Evolutionary conservation across 2,329 filamentous ascomycete genomes (phyloP).

Genomic region (Tetracladium maxilliforme): DNA sequence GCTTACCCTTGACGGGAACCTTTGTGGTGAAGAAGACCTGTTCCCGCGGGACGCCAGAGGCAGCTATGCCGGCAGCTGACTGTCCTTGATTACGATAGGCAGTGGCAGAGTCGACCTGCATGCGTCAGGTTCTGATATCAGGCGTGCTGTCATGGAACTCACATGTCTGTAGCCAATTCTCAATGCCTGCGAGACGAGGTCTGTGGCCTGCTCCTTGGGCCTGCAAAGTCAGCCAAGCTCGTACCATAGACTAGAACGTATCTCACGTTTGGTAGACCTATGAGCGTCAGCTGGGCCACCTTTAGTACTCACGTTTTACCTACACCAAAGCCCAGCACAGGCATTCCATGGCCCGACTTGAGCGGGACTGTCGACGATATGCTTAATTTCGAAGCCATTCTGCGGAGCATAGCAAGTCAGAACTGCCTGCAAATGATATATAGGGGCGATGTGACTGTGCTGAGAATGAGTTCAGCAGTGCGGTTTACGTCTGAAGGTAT

Average conservation of each 20-base stretch:
- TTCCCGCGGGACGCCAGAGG: slow-evolving; percentile 32
- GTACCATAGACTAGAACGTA: no score
- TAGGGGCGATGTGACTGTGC: no score
- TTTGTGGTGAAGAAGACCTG: slow-evolving; percentile 50
- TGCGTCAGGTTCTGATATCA: slow-evolving; percentile 2
- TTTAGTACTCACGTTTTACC: slow-evolving; percentile 9
- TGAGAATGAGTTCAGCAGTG: no score
- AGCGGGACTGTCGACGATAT: no score
- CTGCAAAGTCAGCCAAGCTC: slow-evolving; percentile 2
- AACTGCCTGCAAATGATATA: no score
- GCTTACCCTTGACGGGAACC: slow-evolving; percentile 28
- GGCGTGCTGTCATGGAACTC: slow-evolving; percentile 5
- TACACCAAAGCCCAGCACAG: slow-evolving; percentile 42
- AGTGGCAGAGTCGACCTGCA: slow-evolving; percentile 39
- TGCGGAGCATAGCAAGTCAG: no score
- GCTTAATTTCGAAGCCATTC: no score
- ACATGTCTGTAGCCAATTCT: slow-evolving; percentile 41
- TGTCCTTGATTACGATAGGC: slow-evolving; percentile 42
- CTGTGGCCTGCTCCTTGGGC: slow-evolving; percentile 5
- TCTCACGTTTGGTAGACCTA: slow-evolving; percentile 24
- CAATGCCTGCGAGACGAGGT: slow-evolving; percentile 32
- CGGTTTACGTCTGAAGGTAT: no score
- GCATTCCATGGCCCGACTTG: slow-evolving; percentile 46
- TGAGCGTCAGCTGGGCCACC: slow-evolving; percentile 2
- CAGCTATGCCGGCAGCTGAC: slow-evolving; percentile 33